Percentiles rank a stretch among this genome's conserved stretches.
These are phyloP conservation scores for Golubevia sp. DNA, from an alignment of 1,284 basidiomycete species.

Conservation along the genomic window DNA sequence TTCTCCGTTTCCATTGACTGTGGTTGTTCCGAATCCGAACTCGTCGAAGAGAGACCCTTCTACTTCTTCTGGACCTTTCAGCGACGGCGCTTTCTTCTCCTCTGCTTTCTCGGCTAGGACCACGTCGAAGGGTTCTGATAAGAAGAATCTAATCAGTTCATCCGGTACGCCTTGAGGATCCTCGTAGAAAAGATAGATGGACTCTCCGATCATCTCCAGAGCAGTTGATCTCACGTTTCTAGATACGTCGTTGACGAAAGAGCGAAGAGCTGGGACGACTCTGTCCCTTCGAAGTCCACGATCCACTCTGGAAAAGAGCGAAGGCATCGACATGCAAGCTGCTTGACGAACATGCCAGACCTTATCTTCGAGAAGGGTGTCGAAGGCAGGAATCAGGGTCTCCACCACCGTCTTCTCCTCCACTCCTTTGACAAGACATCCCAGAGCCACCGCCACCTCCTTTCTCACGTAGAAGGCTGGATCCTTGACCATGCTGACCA, in stretches of 20 bases:
- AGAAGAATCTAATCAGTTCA: slow-evolving; percentile 79
- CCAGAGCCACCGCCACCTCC: slow-evolving; percentile 87
- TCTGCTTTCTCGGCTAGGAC: slow-evolving; percentile 20
- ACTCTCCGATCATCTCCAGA: slow-evolving; percentile 87
- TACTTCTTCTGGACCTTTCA: background rate
- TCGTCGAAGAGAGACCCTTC: slow-evolving; percentile 13
- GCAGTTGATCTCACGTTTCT: slow-evolving; percentile 78
- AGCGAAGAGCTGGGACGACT: slow-evolving; percentile 40
- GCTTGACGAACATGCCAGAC: slow-evolving; percentile 87
- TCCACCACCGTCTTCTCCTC: slow-evolving; percentile 72
- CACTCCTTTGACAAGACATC: slow-evolving; percentile 82
- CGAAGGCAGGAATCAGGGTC: slow-evolving; percentile 78
- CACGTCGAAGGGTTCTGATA: slow-evolving; percentile 65
- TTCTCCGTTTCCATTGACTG: background rate
- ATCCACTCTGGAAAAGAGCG: slow-evolving; percentile 67
- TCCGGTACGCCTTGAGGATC: slow-evolving; percentile 68
- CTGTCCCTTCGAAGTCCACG: slow-evolving; percentile 25
- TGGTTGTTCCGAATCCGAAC: background rate
- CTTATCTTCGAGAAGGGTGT: slow-evolving; percentile 72
- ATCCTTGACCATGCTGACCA: slow-evolving; percentile 78
- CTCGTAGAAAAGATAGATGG: slow-evolving; percentile 80
- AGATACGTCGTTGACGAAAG: slow-evolving; percentile 72
- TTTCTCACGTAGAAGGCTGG: slow-evolving; percentile 81
- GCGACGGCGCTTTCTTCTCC: slow-evolving; percentile 2
- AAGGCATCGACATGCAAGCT: slow-evolving; percentile 81